Base-by-base conservation (phyloP, 2,329 filamentous ascomycete species). In the Aureobasidium uvarum region DNA sequence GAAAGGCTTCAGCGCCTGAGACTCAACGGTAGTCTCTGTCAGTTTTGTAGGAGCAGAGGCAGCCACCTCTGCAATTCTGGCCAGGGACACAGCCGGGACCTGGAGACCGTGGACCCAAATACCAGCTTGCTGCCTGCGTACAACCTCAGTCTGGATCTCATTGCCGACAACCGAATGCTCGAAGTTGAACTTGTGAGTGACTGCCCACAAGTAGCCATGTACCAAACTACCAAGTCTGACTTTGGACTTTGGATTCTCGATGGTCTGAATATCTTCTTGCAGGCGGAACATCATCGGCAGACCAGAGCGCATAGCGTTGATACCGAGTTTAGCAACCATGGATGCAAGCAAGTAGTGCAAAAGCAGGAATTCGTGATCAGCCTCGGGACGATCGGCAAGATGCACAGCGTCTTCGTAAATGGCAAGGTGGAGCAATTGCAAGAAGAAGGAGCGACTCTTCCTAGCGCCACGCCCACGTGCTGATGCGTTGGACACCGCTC, bases 351-450 rank as follows among this genome's bases (percentile, higher is more conserved):
- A 81, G 3, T 92, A 81, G 72, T 96, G 92, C 10, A 96, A 80
- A 16, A 96, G 78, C 33, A 91, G 79, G 36, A 96, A 84, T 70
- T 96, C 92, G 0, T 86, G 82, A 68, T 95, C 90, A 51, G 84
- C 88, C 48, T 78, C 76, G 25, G 75, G 72, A 18, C 72, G 74
- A 31, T 88, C 84, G 25, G 90, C 82, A 69, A 82, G 86, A 71
- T 95, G 89, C 25, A 94, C 78, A 8, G 91, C 90, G 70, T 90
- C 91, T 74, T 98, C 94, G 75, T 96, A 97, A n/a, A 95, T 84
- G 58, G 90, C 88, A 51, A 97, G 82, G 77, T 97, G 93, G 3
- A 98, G 81, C 3, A 96, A 81, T 63, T 91, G 86, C 56, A 97
- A 78, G 74, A 96, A 97, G 46, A 86, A 88, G n/a, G 86, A 87